A percentile compares a stretch with the other conserved stretches of the same genome.
Conservation (phyloP, 2,329 filamentous ascomycete species). For the Penicillium sp. region DNA sequence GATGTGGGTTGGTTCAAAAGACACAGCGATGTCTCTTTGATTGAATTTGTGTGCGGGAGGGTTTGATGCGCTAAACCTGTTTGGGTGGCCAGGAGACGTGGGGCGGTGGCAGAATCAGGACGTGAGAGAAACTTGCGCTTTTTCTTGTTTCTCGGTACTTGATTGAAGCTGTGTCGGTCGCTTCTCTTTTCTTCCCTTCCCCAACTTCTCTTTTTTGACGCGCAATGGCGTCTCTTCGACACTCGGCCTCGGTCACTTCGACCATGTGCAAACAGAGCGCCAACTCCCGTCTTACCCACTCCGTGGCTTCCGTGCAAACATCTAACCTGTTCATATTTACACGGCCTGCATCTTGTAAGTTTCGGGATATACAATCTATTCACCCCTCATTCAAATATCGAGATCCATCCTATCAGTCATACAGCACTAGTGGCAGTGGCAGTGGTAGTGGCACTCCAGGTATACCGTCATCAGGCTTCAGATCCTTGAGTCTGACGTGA, state of each 20-base stretch:
- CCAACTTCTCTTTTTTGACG: constrained; percentile 7
- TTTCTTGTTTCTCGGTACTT: constrained; percentile 1
- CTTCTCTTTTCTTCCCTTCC: constrained; percentile 1
- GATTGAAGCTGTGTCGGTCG: not conserved
- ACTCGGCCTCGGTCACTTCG: constrained; percentile 32
- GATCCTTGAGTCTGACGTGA: not conserved
- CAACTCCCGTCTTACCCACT: constrained; percentile 29
- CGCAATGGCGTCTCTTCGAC: constrained; percentile 33
- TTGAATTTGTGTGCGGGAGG: constrained; percentile 31
- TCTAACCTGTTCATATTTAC: constrained; percentile 30
- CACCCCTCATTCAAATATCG: not conserved
- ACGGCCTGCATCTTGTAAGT: constrained; percentile 35
- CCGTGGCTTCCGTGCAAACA: constrained; percentile 30
- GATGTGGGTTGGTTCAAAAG: constrained; percentile 21
- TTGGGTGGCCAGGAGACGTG: constrained; percentile 9
- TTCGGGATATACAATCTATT: not conserved
- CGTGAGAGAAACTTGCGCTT: constrained; percentile 24
- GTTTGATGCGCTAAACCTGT: constrained; percentile 32
- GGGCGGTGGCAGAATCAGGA: constrained; percentile 26
- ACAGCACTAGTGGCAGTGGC: not conserved
- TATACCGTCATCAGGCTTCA: not conserved
- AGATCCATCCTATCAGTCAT: too few relatives aligned
- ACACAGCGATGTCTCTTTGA: constrained; percentile 19
- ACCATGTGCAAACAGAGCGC: constrained; percentile 37
- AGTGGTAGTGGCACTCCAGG: not conserved